Evolutionary conservation across 169 alveolate species (phyloP), one percentile per base, ranked within the genome.

Genomic region (Eimeria zaria): DNA sequence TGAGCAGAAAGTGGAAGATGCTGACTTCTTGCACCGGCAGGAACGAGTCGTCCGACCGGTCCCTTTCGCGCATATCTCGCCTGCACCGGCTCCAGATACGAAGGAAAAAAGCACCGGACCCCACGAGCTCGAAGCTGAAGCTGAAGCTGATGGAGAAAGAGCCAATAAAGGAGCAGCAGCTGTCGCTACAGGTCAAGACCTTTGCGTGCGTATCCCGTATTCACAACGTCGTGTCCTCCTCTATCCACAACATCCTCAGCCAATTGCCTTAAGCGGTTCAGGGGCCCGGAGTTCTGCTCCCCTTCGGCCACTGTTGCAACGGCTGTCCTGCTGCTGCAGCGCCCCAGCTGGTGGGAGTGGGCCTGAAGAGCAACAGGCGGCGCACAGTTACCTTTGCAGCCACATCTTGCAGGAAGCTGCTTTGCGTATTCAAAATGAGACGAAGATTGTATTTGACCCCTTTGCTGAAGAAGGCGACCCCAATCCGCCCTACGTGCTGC

Each of bases 391-490:
- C 91, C 55, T 84, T 9, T 84, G 53, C 76, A 11, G 73, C 64
- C 91, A 84, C 91, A 44, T 84, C 5, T 36, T 84, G 73, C 78
- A 84, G 60, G 91, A 84, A 36, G 78, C 76, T 3, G 91, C 91
- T 1, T n/a, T 55, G 48, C 62, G 91, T 16, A 41, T 84, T 41
- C 24, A 58, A 24, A 41, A 84, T 33, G 76, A 24, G 14, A 55
- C 91, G 18, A 60, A 27, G 0, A 53, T 84, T 20, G 1, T 60
- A 20, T 6, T 30, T 55, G 91, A 84, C 18, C 91, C 91, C 12
- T 58, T 84, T 58, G 55, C 58, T 1, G 27, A 33, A 7, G 58
- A 84, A 18, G 27, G 24, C 41, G 53, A 81, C 30, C 46, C 20
- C 12, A 51, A 81, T 2, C 30, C 7, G 33, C 8, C 90, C 8